phyloP scores from a whole-genome alignment of 208 protist species.

The Leptomonas pyrrhocoris region DNA sequence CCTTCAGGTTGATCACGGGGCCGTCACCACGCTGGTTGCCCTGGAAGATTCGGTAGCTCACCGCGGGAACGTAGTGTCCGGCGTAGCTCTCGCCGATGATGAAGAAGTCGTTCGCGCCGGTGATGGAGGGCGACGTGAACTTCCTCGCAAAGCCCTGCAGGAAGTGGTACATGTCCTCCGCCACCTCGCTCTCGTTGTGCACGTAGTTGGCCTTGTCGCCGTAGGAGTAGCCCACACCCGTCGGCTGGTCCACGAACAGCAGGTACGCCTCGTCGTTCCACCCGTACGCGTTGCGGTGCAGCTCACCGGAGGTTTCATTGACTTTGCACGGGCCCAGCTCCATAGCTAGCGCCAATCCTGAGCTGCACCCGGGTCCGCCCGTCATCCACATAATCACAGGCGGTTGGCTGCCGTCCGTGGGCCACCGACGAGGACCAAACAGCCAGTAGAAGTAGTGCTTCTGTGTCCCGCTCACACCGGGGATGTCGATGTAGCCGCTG shows the following conservation, averaged over 20 bases:
- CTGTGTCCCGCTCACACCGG: conserved; percentile 36
- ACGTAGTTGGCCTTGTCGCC: conserved; percentile 51
- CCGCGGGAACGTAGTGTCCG: conserved; percentile 80
- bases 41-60: conserved; percentile 44
- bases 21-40: conserved; percentile 47
- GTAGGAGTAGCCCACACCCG: conserved; percentile 91
- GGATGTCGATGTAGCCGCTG: conserved; percentile 79
- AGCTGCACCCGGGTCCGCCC: conserved; percentile 92
- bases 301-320: conserved; percentile 46
- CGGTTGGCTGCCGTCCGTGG: conserved; percentile 36
- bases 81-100: conserved; percentile 86
- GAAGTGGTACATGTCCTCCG: conserved; percentile 90
- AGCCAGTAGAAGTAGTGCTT: conserved; percentile 93
- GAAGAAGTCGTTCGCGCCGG: conserved; percentile 78
- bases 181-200: conserved; percentile 69
- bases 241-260: conserved; percentile 92
- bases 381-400: conserved; percentile 91
- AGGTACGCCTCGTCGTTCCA: conserved; percentile 89
- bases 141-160: conserved; percentile 69
- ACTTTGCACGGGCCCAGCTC: conserved; percentile 88
- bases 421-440: conserved; percentile 64
- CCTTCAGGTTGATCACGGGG: conserved; percentile 59
- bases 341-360: conserved; percentile 55
- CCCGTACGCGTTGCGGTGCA: conserved; percentile 68
- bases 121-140: conserved; percentile 44